Percentiles rank a stretch among this genome's conserved stretches.
Conservation (phyloP, 352 stramenopile genomes). For the Globisporangium viniferum region DNA sequence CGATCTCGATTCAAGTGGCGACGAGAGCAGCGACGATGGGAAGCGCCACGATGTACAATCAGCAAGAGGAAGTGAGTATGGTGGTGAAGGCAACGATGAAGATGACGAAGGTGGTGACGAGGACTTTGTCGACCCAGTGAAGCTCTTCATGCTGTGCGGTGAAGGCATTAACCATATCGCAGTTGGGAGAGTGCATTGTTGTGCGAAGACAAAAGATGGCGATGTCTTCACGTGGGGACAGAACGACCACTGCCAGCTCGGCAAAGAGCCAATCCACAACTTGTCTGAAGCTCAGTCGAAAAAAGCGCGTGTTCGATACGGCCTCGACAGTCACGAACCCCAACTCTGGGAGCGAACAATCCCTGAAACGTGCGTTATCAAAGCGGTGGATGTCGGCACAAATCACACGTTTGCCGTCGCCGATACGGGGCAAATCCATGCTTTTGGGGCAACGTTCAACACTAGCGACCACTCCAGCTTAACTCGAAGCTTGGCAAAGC, state of each 20-base stretch:
- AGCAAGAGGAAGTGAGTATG: not conserved
- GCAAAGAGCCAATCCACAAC: constrained; percentile 60
- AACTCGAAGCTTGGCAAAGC: constrained; percentile 48
- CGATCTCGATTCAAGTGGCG: constrained; percentile 46
- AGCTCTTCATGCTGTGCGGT: constrained; percentile 54
- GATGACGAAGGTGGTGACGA: constrained; percentile 51
- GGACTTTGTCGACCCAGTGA: constrained; percentile 70
- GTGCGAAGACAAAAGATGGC: constrained; percentile 68
- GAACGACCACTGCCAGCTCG: constrained; percentile 80
- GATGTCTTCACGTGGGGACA: constrained; percentile 85
- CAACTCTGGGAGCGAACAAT: constrained; percentile 69
- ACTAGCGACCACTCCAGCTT: constrained; percentile 59
- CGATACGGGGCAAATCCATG: constrained; percentile 44
- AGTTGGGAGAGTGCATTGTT: constrained; percentile 74
- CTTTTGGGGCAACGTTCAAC: constrained; percentile 68
- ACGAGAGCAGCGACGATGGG: constrained; percentile 29
- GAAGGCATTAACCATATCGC: constrained; percentile 72
- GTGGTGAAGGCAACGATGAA: constrained; percentile 15
- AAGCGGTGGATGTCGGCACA: constrained; percentile 56
- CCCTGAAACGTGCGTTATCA: constrained; percentile 49
- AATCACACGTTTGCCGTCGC: constrained; percentile 74
- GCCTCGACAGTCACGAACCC: constrained; percentile 54
- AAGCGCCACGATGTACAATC: not conserved
- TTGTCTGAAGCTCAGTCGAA: constrained; percentile 46
- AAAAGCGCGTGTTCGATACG: constrained; percentile 59